phyloP scores from a whole-genome alignment of 805 yeast genomes.

The Ogataea chonburiensis region DNA sequence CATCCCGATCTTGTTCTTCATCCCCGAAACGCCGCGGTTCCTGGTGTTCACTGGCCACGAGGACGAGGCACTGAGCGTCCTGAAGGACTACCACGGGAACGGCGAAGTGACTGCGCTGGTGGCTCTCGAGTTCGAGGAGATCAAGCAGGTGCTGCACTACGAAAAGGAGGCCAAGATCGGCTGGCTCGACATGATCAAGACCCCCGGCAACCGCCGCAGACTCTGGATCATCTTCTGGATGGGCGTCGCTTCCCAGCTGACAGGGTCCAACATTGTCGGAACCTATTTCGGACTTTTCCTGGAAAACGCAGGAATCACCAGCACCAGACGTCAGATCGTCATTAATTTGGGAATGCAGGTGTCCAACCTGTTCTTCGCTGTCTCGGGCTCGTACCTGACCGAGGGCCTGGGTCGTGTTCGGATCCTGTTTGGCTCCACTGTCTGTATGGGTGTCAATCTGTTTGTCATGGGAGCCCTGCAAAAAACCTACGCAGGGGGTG shows the following conservation, averaged over 20 bases:
- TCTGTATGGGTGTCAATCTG: slow-evolving; percentile 27
- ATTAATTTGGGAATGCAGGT: slow-evolving; percentile 30
- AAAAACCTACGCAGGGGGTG: slow-evolving; percentile 23
- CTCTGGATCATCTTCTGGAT: slow-evolving; percentile 29
- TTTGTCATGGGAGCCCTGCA: slow-evolving; percentile 30
- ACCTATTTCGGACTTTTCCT: slow-evolving; percentile 37
- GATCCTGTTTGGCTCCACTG: slow-evolving; percentile 25
- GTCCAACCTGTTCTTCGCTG: slow-evolving; percentile 25
- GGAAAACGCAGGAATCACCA: slow-evolving; percentile 26
- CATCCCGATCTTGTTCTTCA: slow-evolving; percentile 22
- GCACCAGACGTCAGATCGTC: slow-evolving; percentile 25
- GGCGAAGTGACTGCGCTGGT: slow-evolving; percentile 23
- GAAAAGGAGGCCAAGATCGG: slow-evolving; percentile 24
- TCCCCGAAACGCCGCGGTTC: slow-evolving; percentile 37
- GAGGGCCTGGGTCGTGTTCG: slow-evolving; percentile 28
- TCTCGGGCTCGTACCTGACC: slow-evolving; percentile 26
- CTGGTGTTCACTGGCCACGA: slow-evolving; percentile 28
- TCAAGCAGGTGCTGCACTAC: slow-evolving; percentile 22
- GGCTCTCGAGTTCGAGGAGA: slow-evolving; percentile 25
- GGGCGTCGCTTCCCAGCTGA: slow-evolving; percentile 30
- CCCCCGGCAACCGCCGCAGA: slow-evolving; percentile 26
- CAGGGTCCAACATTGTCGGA: slow-evolving; percentile 29
- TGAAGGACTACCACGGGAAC: slow-evolving; percentile 26
- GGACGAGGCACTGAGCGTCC: slow-evolving; percentile 30
- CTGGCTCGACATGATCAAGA: slow-evolving; percentile 26